Evolutionary conservation across 192 early-diverging fungal genomes (phyloP).

Genomic region (Spinellus fusiger): DNA sequence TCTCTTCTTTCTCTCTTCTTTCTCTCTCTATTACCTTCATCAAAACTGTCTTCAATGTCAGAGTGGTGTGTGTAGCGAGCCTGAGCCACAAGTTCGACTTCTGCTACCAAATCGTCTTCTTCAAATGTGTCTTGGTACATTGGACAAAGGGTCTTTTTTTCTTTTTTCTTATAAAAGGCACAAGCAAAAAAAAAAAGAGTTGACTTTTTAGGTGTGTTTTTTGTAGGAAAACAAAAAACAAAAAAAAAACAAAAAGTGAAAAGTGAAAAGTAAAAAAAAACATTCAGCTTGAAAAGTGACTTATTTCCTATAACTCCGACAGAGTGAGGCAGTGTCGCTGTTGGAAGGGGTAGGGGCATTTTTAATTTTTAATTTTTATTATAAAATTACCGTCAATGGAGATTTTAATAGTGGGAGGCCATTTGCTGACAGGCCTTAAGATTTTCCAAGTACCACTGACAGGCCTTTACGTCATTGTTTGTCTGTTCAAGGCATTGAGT

Average conservation of each 20-base stretch:
- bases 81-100: slow-evolving; percentile 54
- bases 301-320: not conserved
- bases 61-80: slow-evolving; percentile 29
- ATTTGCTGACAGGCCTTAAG: slow-evolving; percentile 84
- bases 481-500: slow-evolving; percentile 81
- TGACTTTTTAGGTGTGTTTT: not conserved
- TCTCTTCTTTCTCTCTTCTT: not conserved
- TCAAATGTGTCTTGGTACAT: slow-evolving; percentile 43
- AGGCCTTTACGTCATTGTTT: slow-evolving; percentile 70
- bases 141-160: not conserved
- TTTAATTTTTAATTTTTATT: not conserved
- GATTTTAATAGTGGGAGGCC: slow-evolving; percentile 34
- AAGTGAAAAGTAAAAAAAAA: not conserved
- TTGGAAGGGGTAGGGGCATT: not conserved
- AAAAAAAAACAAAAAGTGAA: not conserved
- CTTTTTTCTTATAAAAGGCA: not conserved
- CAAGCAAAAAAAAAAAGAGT: not conserved
- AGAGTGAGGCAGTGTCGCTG: no score
- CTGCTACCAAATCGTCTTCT: slow-evolving; percentile 52
- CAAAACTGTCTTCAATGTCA: slow-evolving; percentile 44
- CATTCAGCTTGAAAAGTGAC: not conserved
- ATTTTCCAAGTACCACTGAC: slow-evolving; percentile 88
- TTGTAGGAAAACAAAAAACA: not conserved
- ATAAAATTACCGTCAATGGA: not conserved
- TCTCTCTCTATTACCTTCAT: slow-evolving; percentile 21